phyloP scores from a whole-genome alignment of 371 early-diverging fungal genomes.

The Cokeromyces recurvatus region DNA sequence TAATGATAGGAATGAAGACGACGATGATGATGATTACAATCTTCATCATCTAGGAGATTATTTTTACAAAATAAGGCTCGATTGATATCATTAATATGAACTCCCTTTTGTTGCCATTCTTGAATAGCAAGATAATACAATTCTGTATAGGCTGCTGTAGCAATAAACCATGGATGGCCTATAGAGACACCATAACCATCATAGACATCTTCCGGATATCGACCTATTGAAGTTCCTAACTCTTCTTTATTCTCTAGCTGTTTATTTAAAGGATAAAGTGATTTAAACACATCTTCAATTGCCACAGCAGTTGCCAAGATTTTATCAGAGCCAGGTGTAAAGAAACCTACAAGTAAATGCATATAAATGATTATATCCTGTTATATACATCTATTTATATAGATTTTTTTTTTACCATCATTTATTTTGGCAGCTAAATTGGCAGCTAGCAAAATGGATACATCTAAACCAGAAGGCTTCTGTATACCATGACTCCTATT shows the following conservation, averaged over 20 bases:
- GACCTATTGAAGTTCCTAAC: slow-evolving; percentile 55
- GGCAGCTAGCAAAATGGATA: slow-evolving; percentile 56
- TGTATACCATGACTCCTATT: slow-evolving; percentile 29
- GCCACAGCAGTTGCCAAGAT: slow-evolving; percentile 45
- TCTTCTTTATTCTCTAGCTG: neutral
- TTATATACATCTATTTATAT: too few species aligned
- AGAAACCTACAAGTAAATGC: slow-evolving; percentile 22
- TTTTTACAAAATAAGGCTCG: slow-evolving; percentile 40
- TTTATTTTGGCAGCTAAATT: slow-evolving; percentile 38
- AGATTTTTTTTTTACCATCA: slow-evolving; percentile 22
- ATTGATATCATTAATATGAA: slow-evolving; percentile 41
- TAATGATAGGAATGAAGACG: slow-evolving; percentile 4
- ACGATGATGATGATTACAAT: neutral
- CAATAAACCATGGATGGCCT: slow-evolving; percentile 77
- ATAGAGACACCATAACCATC: slow-evolving; percentile 49
- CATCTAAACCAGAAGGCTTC: slow-evolving; percentile 53
- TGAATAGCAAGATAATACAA: slow-evolving; percentile 51
- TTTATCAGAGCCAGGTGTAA: slow-evolving; percentile 42
- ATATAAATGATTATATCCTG: neutral
- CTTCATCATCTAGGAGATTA: too few species aligned
- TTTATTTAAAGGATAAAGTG: slow-evolving; percentile 59
- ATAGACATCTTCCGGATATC: slow-evolving; percentile 74
- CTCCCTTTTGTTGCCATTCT: slow-evolving; percentile 23
- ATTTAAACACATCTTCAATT: slow-evolving; percentile 39
- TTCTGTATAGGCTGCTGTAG: slow-evolving; percentile 62